Evolutionary conservation across 2,329 filamentous ascomycete species (phyloP).

Genomic region (Ceratocystis cacaofunesta): DNA sequence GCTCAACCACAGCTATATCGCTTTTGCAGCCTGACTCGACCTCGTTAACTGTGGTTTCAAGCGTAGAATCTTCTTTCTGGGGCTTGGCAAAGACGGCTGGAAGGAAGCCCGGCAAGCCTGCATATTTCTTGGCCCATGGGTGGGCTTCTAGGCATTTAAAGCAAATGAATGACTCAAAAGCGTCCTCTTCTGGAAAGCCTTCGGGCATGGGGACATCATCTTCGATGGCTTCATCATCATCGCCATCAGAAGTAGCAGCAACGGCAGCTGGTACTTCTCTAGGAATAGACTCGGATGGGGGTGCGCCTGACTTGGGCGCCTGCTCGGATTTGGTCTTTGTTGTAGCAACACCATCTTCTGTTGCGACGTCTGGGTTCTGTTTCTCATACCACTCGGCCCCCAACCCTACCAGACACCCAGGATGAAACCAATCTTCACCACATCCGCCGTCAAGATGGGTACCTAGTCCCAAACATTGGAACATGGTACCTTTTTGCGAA

Average conservation of each 20-base stretch:
- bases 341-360: background rate
- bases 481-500: constrained; percentile 92
- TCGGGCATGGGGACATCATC: constrained; percentile 58
- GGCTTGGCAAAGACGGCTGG: constrained; percentile 44
- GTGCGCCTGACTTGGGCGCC: background rate
- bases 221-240: constrained; percentile 28
- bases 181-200: constrained; percentile 77
- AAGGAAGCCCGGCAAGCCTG: constrained; percentile 64
- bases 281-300: background rate
- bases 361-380: constrained; percentile 12
- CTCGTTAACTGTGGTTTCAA: constrained; percentile 15
- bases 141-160: constrained; percentile 82
- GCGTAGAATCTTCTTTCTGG: constrained; percentile 14
- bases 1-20: constrained; percentile 17
- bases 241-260: constrained; percentile 19
- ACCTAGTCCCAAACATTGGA: constrained; percentile 81
- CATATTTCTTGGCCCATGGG: constrained; percentile 86
- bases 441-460: constrained; percentile 70
- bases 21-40: background rate
- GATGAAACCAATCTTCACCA: constrained; percentile 96
- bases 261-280: background rate
- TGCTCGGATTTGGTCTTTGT: background rate
- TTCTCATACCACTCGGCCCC: constrained; percentile 56
- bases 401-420: constrained; percentile 75
- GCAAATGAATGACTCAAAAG: constrained; percentile 82